Evolutionary conservation across 805 yeast genomes (phyloP).

Genomic region (Clavispora asparagi): DNA sequence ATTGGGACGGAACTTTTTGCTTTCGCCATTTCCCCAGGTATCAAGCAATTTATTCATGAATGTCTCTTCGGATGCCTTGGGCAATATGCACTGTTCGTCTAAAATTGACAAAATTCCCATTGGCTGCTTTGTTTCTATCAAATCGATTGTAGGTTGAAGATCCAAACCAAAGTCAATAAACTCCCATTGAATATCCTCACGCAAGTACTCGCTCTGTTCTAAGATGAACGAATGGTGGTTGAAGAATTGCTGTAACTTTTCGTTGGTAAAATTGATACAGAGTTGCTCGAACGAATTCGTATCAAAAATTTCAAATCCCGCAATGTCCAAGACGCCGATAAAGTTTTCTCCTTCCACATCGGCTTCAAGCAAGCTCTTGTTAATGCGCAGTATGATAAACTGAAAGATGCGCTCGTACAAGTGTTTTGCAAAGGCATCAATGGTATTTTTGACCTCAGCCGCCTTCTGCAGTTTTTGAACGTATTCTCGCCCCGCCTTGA

Average conservation of each 20-base stretch:
- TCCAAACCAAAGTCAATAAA: slow-evolving; percentile 94
- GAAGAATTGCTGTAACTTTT: slow-evolving; percentile 56
- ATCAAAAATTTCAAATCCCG: slow-evolving; percentile 58
- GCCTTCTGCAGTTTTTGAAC: slow-evolving; percentile 78
- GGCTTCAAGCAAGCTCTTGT: slow-evolving; percentile 46
- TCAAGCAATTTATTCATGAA: slow-evolving; percentile 74
- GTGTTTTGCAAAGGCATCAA: slow-evolving; percentile 85
- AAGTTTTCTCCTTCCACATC: slow-evolving; percentile 24
- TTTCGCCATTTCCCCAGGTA: slow-evolving; percentile 50
- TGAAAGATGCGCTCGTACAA: slow-evolving; percentile 82
- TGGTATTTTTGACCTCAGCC: slow-evolving; percentile 68
- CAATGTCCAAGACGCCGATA: slow-evolving; percentile 57
- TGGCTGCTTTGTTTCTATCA: slow-evolving; percentile 71
- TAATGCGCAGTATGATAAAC: slow-evolving; percentile 69
- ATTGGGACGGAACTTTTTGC: slow-evolving; percentile 60
- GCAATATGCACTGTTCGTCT: slow-evolving; percentile 94
- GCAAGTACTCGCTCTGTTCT: slow-evolving; percentile 55
- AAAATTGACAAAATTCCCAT: slow-evolving; percentile 81
- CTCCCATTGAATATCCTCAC: slow-evolving; percentile 59
- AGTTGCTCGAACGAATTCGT: slow-evolving; percentile 56
- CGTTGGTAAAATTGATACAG: slow-evolving; percentile 58
- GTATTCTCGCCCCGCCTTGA: slow-evolving; percentile 85
- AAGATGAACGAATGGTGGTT: slow-evolving; percentile 58
- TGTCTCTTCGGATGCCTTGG: slow-evolving; percentile 77
- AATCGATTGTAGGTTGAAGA: slow-evolving; percentile 87